Evolutionary conservation across 1,284 basidiomycete genomes (phyloP).

Genomic region (Apiotrichum akiyoshidainum): DNA sequence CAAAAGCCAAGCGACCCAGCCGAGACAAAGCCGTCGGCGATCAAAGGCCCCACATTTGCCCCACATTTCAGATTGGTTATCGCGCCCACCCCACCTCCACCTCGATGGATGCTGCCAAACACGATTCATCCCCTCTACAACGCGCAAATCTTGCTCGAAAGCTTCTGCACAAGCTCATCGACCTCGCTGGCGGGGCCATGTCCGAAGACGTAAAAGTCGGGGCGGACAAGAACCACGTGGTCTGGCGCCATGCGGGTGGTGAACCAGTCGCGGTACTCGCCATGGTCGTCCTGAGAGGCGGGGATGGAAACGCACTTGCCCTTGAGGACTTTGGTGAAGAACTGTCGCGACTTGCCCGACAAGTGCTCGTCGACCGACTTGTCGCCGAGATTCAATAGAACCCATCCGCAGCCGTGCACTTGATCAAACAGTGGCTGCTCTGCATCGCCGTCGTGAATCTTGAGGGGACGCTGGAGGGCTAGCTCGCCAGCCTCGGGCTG

Average conservation of each 20-base stretch:
- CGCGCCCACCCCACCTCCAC: too few species aligned
- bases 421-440: constrained; percentile 7
- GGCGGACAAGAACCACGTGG: constrained; percentile 9
- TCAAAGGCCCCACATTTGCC: too few species aligned
- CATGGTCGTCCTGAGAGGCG: background rate
- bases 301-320: constrained; percentile 10
- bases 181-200: constrained; percentile 5
- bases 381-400: constrained; percentile 6
- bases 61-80: too few species aligned
- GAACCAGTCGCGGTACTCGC: constrained; percentile 15
- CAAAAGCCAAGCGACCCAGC: too few species aligned
- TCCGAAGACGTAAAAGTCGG: constrained; percentile 19
- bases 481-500: constrained; percentile 15
- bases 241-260: background rate
- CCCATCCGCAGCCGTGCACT: constrained; percentile 14
- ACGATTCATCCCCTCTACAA: background rate
- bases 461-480: background rate
- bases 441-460: background rate
- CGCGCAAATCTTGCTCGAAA: constrained; percentile 2
- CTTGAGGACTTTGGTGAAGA: constrained; percentile 1
- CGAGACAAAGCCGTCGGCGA: too few species aligned
- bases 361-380: background rate
- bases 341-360: background rate
- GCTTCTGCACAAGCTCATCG: constrained; percentile 3
- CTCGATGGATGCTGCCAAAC: background rate